Base-by-base conservation (phyloP, 2,329 filamentous ascomycete species). In the Tolypocladium endophyticum region DNA sequence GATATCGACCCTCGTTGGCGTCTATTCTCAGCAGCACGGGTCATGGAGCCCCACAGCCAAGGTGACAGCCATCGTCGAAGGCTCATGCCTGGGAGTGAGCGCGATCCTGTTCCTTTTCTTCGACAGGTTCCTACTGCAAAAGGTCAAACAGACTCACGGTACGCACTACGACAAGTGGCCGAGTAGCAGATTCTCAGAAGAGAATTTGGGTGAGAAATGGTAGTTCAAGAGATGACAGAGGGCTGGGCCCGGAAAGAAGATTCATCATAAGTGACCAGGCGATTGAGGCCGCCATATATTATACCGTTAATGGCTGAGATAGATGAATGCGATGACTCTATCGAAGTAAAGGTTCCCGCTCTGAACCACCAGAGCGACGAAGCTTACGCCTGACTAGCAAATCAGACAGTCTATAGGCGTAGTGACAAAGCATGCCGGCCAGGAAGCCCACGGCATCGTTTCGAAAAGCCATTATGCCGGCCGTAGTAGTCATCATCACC, bases 361-460 rank as follows among this genome's bases (percentile, higher is more conserved):
- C 73, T n/a, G 65, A 57, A 33, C 64, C 61, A n/a, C 56, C 63
- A 50, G 61, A 60, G 1, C 62, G 62, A 36, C 62, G 55, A 16
- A 61, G 62, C 52, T 71, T 70, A 70, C 76, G 75, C 58, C 76
- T 74, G 1, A 70, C 65, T 61, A 81, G 38, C 64, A 73, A 72
- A 66, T 78, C 77, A 0, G 75, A 72, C 63, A 81, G 53, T 62
- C 74, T 71, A 69, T 92, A 89, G 0, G 85, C 83, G 74, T 82
- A 87, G 72, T 93, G 85, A 71, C 91, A 95, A 4, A 89, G 71
- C 79, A 96, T 83, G 0, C 93, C 93, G 0, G 88, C 90, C 18
- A 89, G 61, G 67, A 97, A 96, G 0, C 93, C 93, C 7, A 96
- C 83, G 0, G 87, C 92, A 73, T 96, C 92, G 69, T 97, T 97